Percentiles rank a stretch among this genome's conserved stretches.
Conservation (phyloP, 2,329 filamentous ascomycete genomes). For the Nemania diffusa region DNA sequence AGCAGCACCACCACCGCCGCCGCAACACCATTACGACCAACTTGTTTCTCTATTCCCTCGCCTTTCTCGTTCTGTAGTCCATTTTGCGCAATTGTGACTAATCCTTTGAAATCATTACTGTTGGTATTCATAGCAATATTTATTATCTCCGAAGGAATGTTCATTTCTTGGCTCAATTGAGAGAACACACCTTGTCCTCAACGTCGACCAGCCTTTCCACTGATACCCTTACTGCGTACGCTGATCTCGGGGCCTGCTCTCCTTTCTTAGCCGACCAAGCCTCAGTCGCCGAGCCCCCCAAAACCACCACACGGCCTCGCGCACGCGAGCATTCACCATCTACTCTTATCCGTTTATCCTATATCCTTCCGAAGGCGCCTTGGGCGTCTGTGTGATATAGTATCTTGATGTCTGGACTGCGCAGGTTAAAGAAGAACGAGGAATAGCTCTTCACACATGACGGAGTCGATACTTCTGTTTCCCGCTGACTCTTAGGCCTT, state of each 20-base stretch:
- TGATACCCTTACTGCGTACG: slow-evolving; percentile 12
- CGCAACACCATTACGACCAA: slow-evolving; percentile 27
- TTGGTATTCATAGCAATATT: slow-evolving; percentile 2
- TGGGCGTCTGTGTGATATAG: slow-evolving; percentile 23
- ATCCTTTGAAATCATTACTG: neutral
- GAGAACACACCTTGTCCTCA: neutral
- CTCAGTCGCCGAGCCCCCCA: neutral
- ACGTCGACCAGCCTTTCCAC: slow-evolving; percentile 4
- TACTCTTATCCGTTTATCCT: neutral
- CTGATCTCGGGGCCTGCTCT: slow-evolving; percentile 19
- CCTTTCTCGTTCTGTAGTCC: slow-evolving; percentile 13
- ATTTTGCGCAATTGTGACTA: slow-evolving; percentile 15
- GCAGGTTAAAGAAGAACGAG: slow-evolving; percentile 26
- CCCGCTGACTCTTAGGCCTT: slow-evolving; percentile 40
- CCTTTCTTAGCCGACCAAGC: slow-evolving; percentile 5
- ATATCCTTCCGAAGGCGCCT: slow-evolving; percentile 12
- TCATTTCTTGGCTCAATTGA: slow-evolving; percentile 25
- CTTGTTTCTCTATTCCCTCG: slow-evolving; percentile 5
- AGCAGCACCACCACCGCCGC: no score
- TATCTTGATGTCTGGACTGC: slow-evolving; percentile 23
- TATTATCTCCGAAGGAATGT: neutral
- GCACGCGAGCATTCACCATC: neutral
- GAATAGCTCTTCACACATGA: slow-evolving; percentile 44
- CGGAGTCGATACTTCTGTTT: slow-evolving; percentile 35
- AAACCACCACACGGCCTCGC: neutral